Percentiles rank a stretch among this genome's conserved stretches.
phyloP scores from a whole-genome alignment of 2,329 filamentous ascomycete species.

The Pseudocercospora musae region DNA sequence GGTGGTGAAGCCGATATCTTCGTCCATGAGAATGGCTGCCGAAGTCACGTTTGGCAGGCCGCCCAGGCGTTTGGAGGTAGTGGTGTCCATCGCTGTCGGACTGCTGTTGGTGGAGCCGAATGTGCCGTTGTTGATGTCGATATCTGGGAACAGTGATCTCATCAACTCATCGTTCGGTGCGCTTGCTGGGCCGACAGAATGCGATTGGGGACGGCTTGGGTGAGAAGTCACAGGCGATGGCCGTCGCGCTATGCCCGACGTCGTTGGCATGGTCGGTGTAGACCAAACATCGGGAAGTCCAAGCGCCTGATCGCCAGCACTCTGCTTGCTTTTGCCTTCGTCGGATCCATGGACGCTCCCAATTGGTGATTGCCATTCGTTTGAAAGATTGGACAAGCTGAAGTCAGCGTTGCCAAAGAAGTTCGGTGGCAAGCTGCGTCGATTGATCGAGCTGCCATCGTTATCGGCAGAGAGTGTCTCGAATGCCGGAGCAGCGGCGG shows the following conservation, averaged over 20 bases:
- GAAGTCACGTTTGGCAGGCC: slow-evolving; percentile 8
- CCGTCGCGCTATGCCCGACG: slow-evolving; percentile 17
- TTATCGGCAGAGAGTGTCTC: slow-evolving; percentile 10
- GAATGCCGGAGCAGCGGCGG: slow-evolving; percentile 14
- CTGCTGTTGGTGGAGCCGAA: slow-evolving; percentile 16
- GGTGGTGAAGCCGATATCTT: slow-evolving; percentile 26
- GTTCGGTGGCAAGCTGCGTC: slow-evolving; percentile 32
- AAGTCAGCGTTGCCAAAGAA: slow-evolving; percentile 32
- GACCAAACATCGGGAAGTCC: slow-evolving; percentile 23
- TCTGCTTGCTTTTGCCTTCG: slow-evolving; percentile 17
- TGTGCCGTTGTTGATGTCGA: slow-evolving; percentile 26
- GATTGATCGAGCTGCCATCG: slow-evolving; percentile 24
- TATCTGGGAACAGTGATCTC: slow-evolving; percentile 33
- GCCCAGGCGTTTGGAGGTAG: slow-evolving; percentile 7
- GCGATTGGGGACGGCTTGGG: slow-evolving; percentile 27
- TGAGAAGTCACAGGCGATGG: slow-evolving; percentile 9
- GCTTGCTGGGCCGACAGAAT: slow-evolving; percentile 28
- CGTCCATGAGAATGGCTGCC: slow-evolving; percentile 19
- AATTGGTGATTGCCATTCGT: slow-evolving; percentile 23
- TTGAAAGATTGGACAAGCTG: slow-evolving; percentile 16
- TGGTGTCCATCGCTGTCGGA: slow-evolving; percentile 8
- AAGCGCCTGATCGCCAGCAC: slow-evolving; percentile 10
- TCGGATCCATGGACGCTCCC: slow-evolving; percentile 7
- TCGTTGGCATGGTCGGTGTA: slow-evolving; percentile 20
- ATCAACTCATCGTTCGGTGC: slow-evolving; percentile 33